Conservation (phyloP, 2,329 filamentous ascomycete species). For the Biscogniauxia sp. region DNA sequence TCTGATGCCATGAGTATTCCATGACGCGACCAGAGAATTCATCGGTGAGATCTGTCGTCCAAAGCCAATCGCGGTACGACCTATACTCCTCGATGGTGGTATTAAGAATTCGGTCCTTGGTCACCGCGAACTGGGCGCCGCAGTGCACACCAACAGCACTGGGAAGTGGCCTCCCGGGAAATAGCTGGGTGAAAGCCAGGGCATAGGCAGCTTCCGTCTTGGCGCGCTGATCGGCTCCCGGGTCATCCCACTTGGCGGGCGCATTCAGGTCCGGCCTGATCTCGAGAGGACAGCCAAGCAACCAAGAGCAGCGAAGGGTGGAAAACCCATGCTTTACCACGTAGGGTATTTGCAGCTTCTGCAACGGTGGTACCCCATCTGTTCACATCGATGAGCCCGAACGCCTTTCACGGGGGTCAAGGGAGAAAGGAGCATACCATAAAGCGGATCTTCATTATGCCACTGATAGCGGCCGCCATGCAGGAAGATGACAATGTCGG, state of each 20-base stretch:
- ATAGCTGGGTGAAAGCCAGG: constrained; percentile 23
- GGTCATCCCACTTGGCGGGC: constrained; percentile 11
- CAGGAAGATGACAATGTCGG: constrained; percentile 32
- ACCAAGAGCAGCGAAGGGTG: constrained; percentile 48
- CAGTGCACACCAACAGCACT: constrained; percentile 43
- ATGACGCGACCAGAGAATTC: constrained; percentile 48
- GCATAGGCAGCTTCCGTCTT: constrained; percentile 30
- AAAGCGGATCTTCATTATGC: constrained; percentile 37
- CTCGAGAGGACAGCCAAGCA: constrained; percentile 41
- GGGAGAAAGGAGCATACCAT: constrained; percentile 29
- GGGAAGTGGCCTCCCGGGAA: constrained; percentile 32
- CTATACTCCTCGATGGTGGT: constrained; percentile 45
- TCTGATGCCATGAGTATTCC: constrained; percentile 54
- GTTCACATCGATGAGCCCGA: not conserved
- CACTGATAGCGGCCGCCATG: constrained; percentile 30
- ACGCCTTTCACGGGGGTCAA: not conserved
- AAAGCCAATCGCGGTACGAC: constrained; percentile 48
- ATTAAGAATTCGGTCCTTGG: constrained; percentile 40
- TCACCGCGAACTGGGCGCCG: constrained; percentile 54
- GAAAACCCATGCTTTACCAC: constrained; percentile 46
- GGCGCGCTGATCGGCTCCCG: constrained; percentile 37
- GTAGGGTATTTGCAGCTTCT: constrained; percentile 38
- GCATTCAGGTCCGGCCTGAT: constrained; percentile 19
- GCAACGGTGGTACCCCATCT: constrained; percentile 38
- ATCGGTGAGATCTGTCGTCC: constrained; percentile 44